These are phyloP conservation scores for Termitomyces bulborhizus DNA, from an alignment of 768 basidiomycete species.

Conservation along the genomic window DNA sequence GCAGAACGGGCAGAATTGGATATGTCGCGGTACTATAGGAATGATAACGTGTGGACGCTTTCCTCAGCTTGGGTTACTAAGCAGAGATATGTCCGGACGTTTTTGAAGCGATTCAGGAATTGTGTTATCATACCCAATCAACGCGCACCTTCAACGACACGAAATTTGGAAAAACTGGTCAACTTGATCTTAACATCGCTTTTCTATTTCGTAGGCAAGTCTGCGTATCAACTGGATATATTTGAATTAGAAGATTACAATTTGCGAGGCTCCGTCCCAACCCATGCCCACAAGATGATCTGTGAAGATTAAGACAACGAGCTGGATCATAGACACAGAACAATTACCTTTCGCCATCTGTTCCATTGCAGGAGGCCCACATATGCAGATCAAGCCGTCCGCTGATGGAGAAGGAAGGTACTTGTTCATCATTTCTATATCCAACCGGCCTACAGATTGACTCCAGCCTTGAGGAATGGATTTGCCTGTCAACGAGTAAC, in stretches of 20 bases:
- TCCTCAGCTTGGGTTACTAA: too few species aligned
- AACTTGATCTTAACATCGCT: too few species aligned
- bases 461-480: constrained; percentile 28
- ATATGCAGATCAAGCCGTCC: constrained; percentile 37
- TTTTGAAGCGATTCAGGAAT: too few species aligned
- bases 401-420: constrained; percentile 34
- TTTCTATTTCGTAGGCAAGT: too few species aligned
- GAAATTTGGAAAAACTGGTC: too few species aligned
- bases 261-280: constrained; percentile 3
- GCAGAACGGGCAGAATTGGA: too few species aligned
- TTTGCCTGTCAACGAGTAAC: constrained; percentile 37
- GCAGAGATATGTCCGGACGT: too few species aligned
- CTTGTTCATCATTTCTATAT: constrained; percentile 26
- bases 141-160: too few species aligned
- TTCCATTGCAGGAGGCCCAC: constrained; percentile 35
- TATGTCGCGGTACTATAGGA: too few species aligned
- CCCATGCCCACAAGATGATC: constrained; percentile 4
- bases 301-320: background rate
- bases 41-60: too few species aligned
- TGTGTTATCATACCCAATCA: too few species aligned
- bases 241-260: constrained; percentile 1
- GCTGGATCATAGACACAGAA: background rate
- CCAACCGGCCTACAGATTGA: constrained; percentile 35
- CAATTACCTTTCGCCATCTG: constrained; percentile 4
- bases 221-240: too few species aligned